Conservation (phyloP, 768 basidiomycete species). For the Kwoniella pini region DNA sequence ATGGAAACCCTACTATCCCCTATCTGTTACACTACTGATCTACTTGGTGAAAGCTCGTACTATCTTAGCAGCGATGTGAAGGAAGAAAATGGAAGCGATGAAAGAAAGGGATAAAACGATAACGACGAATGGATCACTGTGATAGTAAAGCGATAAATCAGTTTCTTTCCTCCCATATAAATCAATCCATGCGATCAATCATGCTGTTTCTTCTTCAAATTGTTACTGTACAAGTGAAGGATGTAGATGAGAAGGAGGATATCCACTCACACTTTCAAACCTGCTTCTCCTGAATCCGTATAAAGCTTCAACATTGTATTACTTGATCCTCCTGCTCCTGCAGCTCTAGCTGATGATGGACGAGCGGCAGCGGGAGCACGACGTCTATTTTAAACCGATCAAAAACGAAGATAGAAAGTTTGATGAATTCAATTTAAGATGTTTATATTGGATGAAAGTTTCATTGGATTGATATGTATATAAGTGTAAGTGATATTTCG, state of each 20-base stretch:
- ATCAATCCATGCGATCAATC: too few species aligned
- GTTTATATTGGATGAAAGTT: background rate
- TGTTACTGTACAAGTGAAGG: too few species aligned
- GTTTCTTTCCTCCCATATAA: too few species aligned
- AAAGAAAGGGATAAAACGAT: slow-evolving; percentile 92
- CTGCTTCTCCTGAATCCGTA: slow-evolving; percentile 91
- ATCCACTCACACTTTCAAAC: slow-evolving; percentile 85
- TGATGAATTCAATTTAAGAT: too few species aligned
- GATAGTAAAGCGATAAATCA: too few species aligned
- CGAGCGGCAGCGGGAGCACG: slow-evolving; percentile 57
- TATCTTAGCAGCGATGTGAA: slow-evolving; percentile 93
- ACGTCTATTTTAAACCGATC: too few species aligned
- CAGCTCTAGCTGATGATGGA: slow-evolving; percentile 84
- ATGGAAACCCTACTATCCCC: too few species aligned
- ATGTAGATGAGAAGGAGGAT: too few species aligned
- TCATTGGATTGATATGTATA: background rate
- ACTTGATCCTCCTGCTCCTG: slow-evolving; percentile 92
- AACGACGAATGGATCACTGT: slow-evolving; percentile 93
- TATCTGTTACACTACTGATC: background rate
- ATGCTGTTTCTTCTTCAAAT: too few species aligned
- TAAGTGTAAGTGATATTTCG: too few species aligned
- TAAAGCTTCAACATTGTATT: slow-evolving; percentile 99
- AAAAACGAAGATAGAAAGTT: too few species aligned
- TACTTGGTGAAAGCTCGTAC: slow-evolving; percentile 86
- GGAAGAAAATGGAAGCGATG: slow-evolving; percentile 98